Base-by-base conservation (phyloP, 768 basidiomycete genomes). In the Hericium erinaceus region DNA sequence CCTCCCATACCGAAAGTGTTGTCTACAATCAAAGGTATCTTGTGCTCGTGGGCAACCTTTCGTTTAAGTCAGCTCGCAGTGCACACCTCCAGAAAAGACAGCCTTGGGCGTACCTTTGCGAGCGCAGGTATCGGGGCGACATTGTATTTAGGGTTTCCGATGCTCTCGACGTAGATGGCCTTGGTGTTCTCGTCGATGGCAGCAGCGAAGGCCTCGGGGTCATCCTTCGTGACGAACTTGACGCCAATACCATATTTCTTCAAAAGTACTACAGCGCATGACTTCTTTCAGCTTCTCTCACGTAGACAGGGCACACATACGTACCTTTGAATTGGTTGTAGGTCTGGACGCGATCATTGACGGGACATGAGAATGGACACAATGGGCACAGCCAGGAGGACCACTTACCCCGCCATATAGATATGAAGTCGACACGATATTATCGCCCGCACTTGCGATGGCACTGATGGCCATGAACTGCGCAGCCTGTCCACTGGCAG, bases 151-250 rank as follows among this genome's bases (percentile, higher is more conserved):
- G 89, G 88, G 66, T 92, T 92, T n/a, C 84, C 84, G 48, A 92
- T 88, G 57, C 75, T 82, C 71, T 91, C 89, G 8, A 90, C 76
- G 67, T 77, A 89, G 52, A 90, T 78, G 0, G 82, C 88, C 65
- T 86, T 90, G 10, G 90, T 92, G 38, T 83, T 83, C 12, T 82
- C 81, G 61, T 92, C 87, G 62, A 92, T 89, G 6, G 80, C 85
- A 3, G 78, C 78, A 0, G 72, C 79, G 64, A 88, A 87, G 0
- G 73, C 81, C 40, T 74, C 78, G 0, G 87, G 81, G 39, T 78
- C 73, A 38, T 74, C 72, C 10, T 77, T 77, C 0, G 74, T 68
- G 56, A 91, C 82, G 66, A 84, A 91, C 66, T 83, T 82, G 37
- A 80, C 76, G 15, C 70, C 72, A 58, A 90, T 88, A 16, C 80